Percentiles rank a stretch among this genome's conserved stretches.
These are phyloP conservation scores for Colletotrichum sp. DNA, from an alignment of 2,329 filamentous ascomycete genomes.

Conservation along the genomic window DNA sequence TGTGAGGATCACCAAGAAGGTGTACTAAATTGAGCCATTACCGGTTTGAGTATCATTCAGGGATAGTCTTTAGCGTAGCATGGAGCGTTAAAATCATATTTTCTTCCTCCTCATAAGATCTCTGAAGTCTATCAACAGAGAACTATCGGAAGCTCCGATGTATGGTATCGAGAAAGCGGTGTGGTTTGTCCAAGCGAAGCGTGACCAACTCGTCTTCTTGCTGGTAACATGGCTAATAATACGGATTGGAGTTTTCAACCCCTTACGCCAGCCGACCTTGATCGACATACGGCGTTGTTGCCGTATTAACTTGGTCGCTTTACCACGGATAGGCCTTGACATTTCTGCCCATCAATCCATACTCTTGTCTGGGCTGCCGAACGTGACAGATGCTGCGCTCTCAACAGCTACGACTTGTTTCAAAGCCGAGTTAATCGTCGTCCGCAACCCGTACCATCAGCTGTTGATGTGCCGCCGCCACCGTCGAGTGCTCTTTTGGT, in stretches of 20 bases:
- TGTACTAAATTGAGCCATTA: conserved; percentile 26
- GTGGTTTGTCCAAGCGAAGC: not conserved
- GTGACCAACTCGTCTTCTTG: not conserved
- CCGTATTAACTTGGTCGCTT: not conserved
- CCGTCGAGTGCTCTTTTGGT: not conserved
- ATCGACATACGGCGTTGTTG: not conserved
- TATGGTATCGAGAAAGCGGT: not conserved
- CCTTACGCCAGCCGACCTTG: not conserved
- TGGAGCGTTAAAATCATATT: not conserved
- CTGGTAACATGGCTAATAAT: not conserved
- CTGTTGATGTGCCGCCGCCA: not conserved
- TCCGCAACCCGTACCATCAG: not conserved
- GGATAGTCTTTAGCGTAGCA: not conserved
- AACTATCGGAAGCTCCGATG: not conserved
- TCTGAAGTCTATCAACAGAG: not conserved
- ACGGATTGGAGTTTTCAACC: not conserved
- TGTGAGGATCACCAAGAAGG: conserved; percentile 72
- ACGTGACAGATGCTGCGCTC: not conserved
- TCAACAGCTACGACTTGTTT: not conserved
- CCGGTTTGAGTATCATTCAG: not conserved
- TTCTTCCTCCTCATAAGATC: not conserved
- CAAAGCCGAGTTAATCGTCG: not conserved
- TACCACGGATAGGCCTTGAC: not conserved
- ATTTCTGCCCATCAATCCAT: not conserved
- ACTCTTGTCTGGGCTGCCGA: not conserved